Percentiles rank a stretch among this genome's conserved stretches.
phyloP scores from a whole-genome alignment of 106 monocot species.

The Dioscorea dumetorum region DNA sequence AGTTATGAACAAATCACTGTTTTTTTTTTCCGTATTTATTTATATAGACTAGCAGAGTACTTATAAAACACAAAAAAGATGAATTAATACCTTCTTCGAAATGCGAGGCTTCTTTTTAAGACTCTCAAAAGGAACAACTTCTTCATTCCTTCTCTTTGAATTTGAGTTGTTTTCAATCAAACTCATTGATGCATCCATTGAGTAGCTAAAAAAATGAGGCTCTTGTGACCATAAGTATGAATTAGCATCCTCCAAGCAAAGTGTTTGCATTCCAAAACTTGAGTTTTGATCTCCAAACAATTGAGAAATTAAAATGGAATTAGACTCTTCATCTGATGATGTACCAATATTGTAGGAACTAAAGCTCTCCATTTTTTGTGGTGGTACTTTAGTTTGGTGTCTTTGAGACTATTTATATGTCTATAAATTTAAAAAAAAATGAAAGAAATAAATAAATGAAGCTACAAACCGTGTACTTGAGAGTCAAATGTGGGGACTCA shows the following conservation, averaged over 20 bases:
- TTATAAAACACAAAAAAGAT: no score
- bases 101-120: background rate
- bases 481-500: no score
- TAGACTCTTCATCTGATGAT: slow-evolving; percentile 7
- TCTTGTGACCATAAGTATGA: slow-evolving; percentile 2
- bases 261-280: slow-evolving; percentile 1
- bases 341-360: background rate
- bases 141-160: background rate
- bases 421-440: no score
- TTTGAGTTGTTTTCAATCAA: background rate
- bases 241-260: slow-evolving; percentile 20
- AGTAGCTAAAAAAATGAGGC: background rate
- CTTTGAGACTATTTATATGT: no score
- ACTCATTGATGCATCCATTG: no score
- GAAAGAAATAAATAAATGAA: no score
- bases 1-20: background rate
- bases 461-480: no score
- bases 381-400: no score
- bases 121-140: background rate
- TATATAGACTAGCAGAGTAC: no score
- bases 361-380: no score
- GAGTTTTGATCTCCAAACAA: slow-evolving; percentile 13
- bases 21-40: no score
- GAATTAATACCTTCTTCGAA: no score
- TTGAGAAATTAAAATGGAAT: slow-evolving; percentile 38